Conservation (phyloP, 2,329 filamentous ascomycete species). For the Cladophialophora psammophila region DNA sequence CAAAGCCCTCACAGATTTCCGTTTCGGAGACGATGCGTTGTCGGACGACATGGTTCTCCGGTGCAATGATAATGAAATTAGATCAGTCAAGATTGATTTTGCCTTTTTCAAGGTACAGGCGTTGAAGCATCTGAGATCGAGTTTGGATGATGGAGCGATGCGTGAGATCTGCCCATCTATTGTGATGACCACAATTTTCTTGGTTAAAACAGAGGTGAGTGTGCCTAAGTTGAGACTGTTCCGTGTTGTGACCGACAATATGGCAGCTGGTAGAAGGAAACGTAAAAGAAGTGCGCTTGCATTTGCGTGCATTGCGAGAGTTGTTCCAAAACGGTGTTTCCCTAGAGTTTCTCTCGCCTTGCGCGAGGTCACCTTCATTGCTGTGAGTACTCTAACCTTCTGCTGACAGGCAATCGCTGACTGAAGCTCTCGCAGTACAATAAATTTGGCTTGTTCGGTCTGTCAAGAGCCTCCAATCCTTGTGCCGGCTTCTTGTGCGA, state of each 20-base stretch:
- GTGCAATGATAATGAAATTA: not conserved
- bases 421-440: not conserved
- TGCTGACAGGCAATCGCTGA: not conserved
- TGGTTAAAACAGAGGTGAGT: constrained; percentile 4
- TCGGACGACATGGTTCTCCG: not conserved
- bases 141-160: not conserved
- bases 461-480: not conserved
- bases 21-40: not conserved
- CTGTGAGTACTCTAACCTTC: not conserved
- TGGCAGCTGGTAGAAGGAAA: not conserved
- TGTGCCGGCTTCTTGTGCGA: not conserved
- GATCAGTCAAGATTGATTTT: not conserved
- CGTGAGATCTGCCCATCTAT: not conserved
- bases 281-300: not conserved
- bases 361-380: not conserved
- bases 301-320: not conserved
- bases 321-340: not conserved
- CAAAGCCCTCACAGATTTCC: constrained; percentile 3
- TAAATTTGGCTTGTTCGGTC: constrained; percentile 1
- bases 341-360: not conserved
- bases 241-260: not conserved
- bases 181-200: not conserved
- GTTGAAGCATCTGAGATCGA: not conserved
- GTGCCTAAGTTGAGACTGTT: not conserved
- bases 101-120: not conserved